Conservation (phyloP, 2,329 filamentous ascomycete species). For the Calonectria hongkongensis region DNA sequence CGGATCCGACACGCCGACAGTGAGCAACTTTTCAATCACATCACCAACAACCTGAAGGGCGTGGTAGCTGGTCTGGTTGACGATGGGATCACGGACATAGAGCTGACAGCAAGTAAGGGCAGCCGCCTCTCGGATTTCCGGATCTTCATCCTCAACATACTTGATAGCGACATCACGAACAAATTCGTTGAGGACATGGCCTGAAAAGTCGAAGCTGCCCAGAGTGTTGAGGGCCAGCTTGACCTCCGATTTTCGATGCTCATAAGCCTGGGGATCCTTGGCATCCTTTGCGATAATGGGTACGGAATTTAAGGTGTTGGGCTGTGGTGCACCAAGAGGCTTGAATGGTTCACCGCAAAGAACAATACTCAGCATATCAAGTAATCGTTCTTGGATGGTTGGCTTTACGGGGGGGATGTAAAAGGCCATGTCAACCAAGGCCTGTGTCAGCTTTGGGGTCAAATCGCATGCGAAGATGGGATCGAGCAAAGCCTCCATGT, state of each 20-base stretch:
- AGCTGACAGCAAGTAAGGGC: slow-evolving; percentile 98
- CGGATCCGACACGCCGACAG: slow-evolving; percentile 93
- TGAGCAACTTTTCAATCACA: slow-evolving; percentile 96
- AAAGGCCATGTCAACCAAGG: slow-evolving; percentile 98
- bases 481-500: slow-evolving; percentile 95
- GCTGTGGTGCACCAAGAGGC: slow-evolving; percentile 90
- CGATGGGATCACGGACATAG: slow-evolving; percentile 96
- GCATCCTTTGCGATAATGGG: slow-evolving; percentile 91
- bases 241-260: slow-evolving; percentile 88
- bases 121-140: slow-evolving; percentile 94
- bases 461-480: slow-evolving; percentile 98
- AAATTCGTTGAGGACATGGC: slow-evolving; percentile 97
- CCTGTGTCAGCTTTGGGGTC: slow-evolving; percentile 94
- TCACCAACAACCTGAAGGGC: slow-evolving; percentile 98
- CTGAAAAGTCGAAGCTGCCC: slow-evolving; percentile 97
- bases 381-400: slow-evolving; percentile 92
- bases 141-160: slow-evolving; percentile 97
- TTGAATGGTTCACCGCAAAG: slow-evolving; percentile 94
- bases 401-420: slow-evolving; percentile 97
- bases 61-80: slow-evolving; percentile 97
- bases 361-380: slow-evolving; percentile 96
- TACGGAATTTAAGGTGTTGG: slow-evolving; percentile 86
- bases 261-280: slow-evolving; percentile 88
- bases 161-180: slow-evolving; percentile 98
- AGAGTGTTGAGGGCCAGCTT: slow-evolving; percentile 95